Evolutionary conservation across 805 yeast species (phyloP), one percentile per base, ranked within the genome.

Genomic region (Candida montana): DNA sequence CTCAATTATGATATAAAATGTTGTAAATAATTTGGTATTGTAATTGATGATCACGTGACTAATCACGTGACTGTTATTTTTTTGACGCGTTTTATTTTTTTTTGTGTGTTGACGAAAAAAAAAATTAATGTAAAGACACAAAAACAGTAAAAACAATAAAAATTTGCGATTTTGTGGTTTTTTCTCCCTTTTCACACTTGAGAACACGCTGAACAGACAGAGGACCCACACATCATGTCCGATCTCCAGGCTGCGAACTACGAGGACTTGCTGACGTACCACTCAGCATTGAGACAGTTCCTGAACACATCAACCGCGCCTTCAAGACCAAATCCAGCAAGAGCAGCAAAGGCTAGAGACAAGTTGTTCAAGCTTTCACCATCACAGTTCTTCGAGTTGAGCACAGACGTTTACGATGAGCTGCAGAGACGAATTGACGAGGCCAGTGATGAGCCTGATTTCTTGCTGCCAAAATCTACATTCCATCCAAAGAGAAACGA

Each of bases 381-480:
- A 24, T 77, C 82, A 7, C 99, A 95, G 63, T 89, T 93, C 58
- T 72, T 75, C 46, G 99, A 93, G 61, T 75, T 93, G 44, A 79
- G 95, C 50, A 89, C 96, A 3, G 99, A 93, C 61, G 97, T 93
- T 11, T 84, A 80, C 59, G 99, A 93, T 63, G 99, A 93, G 62
- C 68, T 93, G 46, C 78, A 79, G 54, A 76, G 99, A 56, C 74
- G 99, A 48, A 73, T 75, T 32, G 76, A 69, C 49, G 82, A 80
- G 50, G 69, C 74, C 30, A 67, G 74, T 39, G 69, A 74, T 24
- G 77, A 75, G 49, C 80, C 84, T 1, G 79, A 76, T 41, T 79
- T 74, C 54, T 69, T 91, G 40, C 69, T 79, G 31, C 90, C 95
- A 6, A 77, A 78, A 53, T 69, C 75, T 7, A 71, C 74, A 16